Evolutionary conservation across 2,329 filamentous ascomycete species (phyloP).

Genomic region (Alternaria longipes): DNA sequence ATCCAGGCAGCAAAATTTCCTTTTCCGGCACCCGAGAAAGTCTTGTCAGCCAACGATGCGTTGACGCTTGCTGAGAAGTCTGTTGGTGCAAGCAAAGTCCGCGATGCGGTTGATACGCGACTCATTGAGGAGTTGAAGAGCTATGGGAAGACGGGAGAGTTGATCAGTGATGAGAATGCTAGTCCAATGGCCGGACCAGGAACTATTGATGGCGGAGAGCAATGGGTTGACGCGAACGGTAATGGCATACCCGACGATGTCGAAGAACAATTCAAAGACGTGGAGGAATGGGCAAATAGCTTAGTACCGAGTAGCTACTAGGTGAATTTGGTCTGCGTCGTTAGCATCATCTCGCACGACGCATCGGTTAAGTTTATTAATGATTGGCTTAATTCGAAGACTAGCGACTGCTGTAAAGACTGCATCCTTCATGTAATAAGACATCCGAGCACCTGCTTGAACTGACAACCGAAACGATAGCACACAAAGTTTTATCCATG

Average conservation of each 20-base stretch:
- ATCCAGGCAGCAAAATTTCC: conserved; percentile 53
- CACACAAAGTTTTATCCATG: background rate
- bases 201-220: conserved; percentile 51
- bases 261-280: conserved; percentile 57
- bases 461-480: background rate
- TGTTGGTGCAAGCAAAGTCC: conserved; percentile 56
- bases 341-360: background rate
- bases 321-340: background rate
- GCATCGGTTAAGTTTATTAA: background rate
- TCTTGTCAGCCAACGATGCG: conserved; percentile 54
- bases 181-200: conserved; percentile 54
- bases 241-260: conserved; percentile 63
- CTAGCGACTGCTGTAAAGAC: background rate
- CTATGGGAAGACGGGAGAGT: conserved; percentile 56
- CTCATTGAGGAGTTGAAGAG: conserved; percentile 58
- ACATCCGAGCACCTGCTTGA: background rate
- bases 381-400: background rate
- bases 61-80: conserved; percentile 53
- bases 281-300: conserved; percentile 63
- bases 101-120: conserved; percentile 57
- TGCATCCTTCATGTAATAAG: background rate
- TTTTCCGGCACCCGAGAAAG: conserved; percentile 56
- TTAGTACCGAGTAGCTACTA: conserved; percentile 49
- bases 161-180: conserved; percentile 59
- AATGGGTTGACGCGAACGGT: conserved; percentile 57